Conservation (phyloP, 169 alveolate genomes). For the Plasmodium reichenowi region DNA sequence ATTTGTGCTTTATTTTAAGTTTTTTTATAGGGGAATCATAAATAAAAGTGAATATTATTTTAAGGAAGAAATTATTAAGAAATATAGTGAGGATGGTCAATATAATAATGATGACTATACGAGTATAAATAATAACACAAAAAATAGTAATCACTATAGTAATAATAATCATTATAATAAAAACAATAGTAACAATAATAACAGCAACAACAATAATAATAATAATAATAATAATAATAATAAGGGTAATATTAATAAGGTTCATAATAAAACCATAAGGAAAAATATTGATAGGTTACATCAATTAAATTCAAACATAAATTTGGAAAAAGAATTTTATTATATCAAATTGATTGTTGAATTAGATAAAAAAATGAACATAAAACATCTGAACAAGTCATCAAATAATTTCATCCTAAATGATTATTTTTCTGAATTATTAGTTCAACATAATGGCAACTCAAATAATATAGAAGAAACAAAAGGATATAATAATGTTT, state of each 20-base stretch:
- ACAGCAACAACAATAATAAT: not conserved
- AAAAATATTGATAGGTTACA: not conserved
- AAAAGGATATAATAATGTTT: not conserved
- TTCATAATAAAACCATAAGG: not conserved
- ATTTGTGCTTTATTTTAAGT: constrained; percentile 26
- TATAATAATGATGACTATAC: not conserved
- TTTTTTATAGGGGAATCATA: not conserved
- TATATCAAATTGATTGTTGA: constrained; percentile 15
- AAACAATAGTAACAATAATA: not conserved
- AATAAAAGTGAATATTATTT: constrained; percentile 35
- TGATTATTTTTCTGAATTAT: constrained; percentile 26
- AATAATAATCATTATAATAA: not conserved
- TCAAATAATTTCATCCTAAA: constrained; percentile 22
- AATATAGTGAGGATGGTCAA: not conserved
- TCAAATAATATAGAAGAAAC: constrained; percentile 11
- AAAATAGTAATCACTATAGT: not conserved
- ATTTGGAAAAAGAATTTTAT: constrained; percentile 7
- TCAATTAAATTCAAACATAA: too few species aligned
- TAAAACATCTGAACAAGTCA: not conserved
- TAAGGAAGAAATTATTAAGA: constrained; percentile 33
- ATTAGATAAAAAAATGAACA: constrained; percentile 30
- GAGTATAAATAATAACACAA: not conserved
- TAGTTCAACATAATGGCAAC: too few species aligned
- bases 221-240: not conserved
- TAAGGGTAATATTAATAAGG: not conserved